phyloP scores from a whole-genome alignment of 495 filamentous ascomycete genomes.

The Trypethelium eluteriae region DNA sequence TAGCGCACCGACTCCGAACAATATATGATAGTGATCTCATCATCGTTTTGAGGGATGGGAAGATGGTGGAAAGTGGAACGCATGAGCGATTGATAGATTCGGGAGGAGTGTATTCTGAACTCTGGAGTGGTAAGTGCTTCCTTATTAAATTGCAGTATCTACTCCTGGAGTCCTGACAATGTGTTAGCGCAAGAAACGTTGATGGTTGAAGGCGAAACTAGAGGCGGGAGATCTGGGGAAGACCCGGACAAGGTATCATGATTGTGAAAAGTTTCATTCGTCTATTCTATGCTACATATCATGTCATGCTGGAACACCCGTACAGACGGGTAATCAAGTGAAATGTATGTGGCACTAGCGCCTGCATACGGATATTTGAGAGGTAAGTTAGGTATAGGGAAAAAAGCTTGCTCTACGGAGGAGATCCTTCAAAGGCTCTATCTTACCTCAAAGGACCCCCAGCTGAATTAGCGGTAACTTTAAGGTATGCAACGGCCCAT shows the following conservation, averaged over 20 bases:
- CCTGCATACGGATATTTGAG: too few species aligned
- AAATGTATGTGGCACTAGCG: too few species aligned
- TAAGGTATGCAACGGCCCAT: slow-evolving; percentile 89
- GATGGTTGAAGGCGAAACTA: background rate
- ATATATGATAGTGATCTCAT: slow-evolving; percentile 90
- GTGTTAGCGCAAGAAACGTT: background rate
- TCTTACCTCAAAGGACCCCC: too few species aligned
- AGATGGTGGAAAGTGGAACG: slow-evolving; percentile 76
- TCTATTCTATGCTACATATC: background rate
- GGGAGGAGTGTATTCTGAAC: slow-evolving; percentile 74
- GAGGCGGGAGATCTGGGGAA: background rate
- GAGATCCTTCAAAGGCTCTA: too few species aligned
- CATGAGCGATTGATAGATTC: slow-evolving; percentile 74
- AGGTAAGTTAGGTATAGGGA: too few species aligned
- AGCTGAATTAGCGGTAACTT: slow-evolving; percentile 12
- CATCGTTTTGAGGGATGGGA: slow-evolving; percentile 77
- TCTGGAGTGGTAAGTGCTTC: slow-evolving; percentile 61
- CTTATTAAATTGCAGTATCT: background rate
- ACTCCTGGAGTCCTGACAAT: background rate
- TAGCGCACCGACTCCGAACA: slow-evolving; percentile 84
- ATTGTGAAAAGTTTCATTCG: background rate
- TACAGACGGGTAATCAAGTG: too few species aligned
- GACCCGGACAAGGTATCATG: background rate
- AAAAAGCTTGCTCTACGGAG: too few species aligned
- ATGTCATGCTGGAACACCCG: background rate